Conservation (phyloP, 2,329 filamentous ascomycete genomes). For the Xylariaceae sp. region DNA sequence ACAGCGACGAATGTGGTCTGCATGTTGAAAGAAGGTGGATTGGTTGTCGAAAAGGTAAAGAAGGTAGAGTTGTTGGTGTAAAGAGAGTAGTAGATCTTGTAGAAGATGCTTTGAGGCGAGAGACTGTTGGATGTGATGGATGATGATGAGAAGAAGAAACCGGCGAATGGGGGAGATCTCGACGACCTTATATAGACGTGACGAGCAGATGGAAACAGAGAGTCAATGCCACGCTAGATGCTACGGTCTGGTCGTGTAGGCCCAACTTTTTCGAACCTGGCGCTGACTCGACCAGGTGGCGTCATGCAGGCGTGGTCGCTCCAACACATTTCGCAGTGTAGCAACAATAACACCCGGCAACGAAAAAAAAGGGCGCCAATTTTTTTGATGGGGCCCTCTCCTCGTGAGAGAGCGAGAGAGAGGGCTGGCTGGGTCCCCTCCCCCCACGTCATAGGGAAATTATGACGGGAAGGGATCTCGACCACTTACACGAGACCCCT, state of each 20-base stretch:
- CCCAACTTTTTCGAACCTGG: background rate
- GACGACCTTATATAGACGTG: slow-evolving; percentile 19
- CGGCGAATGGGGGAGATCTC: slow-evolving; percentile 5
- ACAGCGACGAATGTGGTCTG: slow-evolving; percentile 24
- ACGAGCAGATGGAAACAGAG: background rate
- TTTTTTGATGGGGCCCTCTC: background rate
- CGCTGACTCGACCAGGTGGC: slow-evolving; percentile 9
- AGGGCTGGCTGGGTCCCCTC: background rate
- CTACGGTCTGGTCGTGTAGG: background rate
- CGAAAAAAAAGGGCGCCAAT: background rate
- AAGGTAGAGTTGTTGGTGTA: background rate
- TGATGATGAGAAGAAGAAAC: slow-evolving; percentile 1
- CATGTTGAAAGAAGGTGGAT: slow-evolving; percentile 24
- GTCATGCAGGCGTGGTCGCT: slow-evolving; percentile 13
- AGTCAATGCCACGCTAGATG: background rate
- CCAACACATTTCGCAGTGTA: background rate
- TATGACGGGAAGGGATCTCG: background rate
- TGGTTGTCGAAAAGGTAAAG: slow-evolving; percentile 7
- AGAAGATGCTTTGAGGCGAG: slow-evolving; percentile 3
- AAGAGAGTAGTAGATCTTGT: slow-evolving; percentile 10
- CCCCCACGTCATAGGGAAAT: slow-evolving; percentile 5
- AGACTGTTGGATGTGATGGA: slow-evolving; percentile 13
- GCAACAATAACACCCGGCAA: slow-evolving; percentile 9
- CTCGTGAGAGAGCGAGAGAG: no score
- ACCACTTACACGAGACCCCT: no score